A percentile compares a stretch with the other conserved stretches of the same genome.
Evolutionary conservation across 73 alveolate genomes (phyloP).

Genomic region (Stentor roeselii): DNA sequence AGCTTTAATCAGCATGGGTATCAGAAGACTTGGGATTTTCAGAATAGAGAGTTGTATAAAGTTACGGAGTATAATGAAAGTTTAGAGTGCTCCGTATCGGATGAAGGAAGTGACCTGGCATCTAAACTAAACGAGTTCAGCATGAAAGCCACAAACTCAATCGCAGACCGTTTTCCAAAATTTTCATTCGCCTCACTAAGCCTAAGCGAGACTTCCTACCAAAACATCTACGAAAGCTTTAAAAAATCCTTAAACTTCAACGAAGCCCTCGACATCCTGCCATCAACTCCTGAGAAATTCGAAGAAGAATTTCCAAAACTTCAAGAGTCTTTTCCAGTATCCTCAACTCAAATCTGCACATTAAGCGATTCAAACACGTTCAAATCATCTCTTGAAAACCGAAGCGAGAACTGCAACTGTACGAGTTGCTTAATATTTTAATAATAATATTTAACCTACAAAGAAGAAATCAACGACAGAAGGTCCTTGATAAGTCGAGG

Average conservation of each 20-base stretch:
- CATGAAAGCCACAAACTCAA: neutral
- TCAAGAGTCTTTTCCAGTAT: neutral
- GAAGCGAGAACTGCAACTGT: neutral
- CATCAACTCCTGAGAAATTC: neutral
- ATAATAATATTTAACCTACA: no score
- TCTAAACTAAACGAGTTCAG: neutral
- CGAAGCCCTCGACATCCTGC: neutral
- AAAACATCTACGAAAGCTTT: neutral
- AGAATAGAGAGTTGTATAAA: neutral
- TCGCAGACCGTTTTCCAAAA: slow-evolving; percentile 5
- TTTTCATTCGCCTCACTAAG: slow-evolving; percentile 3
- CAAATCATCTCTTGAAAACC: neutral
- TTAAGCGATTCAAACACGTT: neutral
- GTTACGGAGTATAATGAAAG: neutral
- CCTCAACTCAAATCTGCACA: neutral
- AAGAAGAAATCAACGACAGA: no score
- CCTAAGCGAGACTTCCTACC: slow-evolving; percentile 1
- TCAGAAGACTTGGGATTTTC: neutral
- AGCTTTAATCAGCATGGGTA: neutral
- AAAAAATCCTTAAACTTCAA: neutral
- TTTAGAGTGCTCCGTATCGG: neutral
- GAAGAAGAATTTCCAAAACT: neutral
- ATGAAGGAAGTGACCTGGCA: neutral
- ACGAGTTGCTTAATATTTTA: neutral
- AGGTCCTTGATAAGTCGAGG: neutral